Evolutionary conservation across 1,139 yeast genomes (phyloP).

Genomic region (Geotrichum reessii): DNA sequence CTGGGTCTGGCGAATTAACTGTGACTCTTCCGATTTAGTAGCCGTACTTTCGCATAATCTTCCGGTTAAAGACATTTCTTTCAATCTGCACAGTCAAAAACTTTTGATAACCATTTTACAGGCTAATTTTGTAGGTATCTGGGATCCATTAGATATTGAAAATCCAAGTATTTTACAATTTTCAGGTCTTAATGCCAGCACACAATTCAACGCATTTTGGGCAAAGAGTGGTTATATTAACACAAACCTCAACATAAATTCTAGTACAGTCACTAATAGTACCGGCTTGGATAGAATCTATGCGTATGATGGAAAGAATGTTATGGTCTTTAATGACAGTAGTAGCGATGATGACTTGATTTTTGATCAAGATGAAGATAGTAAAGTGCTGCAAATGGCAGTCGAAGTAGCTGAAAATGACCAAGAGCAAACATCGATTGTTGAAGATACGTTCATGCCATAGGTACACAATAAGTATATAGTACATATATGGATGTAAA

Average conservation of each 20-base stretch:
- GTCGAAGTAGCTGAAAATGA: slow-evolving; percentile 11
- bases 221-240: background rate
- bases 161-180: slow-evolving; percentile 13
- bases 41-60: slow-evolving; percentile 10
- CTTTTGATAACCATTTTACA: slow-evolving; percentile 9
- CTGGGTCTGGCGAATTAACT: slow-evolving; percentile 19
- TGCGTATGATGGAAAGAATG: slow-evolving; percentile 9
- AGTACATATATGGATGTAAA: too few species aligned
- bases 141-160: slow-evolving; percentile 10
- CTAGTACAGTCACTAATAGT: background rate
- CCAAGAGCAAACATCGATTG: background rate
- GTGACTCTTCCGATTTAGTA: slow-evolving; percentile 2
- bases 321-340: slow-evolving; percentile 2
- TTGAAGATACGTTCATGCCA: slow-evolving; percentile 13
- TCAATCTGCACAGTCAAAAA: slow-evolving; percentile 4
- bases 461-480: background rate
- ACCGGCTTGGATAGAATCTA: background rate
- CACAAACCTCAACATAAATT: background rate
- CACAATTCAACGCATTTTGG: slow-evolving; percentile 6
- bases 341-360: background rate
- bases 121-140: slow-evolving; percentile 15
- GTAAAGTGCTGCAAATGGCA: slow-evolving; percentile 13
- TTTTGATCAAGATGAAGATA: slow-evolving; percentile 9
- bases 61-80: slow-evolving; percentile 4
- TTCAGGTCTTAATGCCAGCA: slow-evolving; percentile 7